Base-by-base conservation (phyloP, 1,139 yeast species). In the Yamadazyma diddensiae region DNA sequence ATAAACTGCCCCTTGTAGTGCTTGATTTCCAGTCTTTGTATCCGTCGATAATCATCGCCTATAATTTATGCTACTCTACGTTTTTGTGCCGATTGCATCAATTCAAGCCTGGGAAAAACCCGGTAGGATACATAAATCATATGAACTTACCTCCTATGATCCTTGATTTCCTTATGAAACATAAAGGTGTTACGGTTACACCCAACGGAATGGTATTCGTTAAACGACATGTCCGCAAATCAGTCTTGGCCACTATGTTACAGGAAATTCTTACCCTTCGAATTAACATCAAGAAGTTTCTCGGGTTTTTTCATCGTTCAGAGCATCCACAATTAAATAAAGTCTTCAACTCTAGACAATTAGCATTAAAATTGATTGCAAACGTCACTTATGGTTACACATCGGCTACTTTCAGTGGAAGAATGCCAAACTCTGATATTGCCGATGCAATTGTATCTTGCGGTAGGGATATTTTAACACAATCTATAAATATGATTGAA, bases 331-430 rank as follows among this genome's bases (percentile, higher is more conserved):
- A 64, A 33, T 61, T 79, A 23, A 63, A 65, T 28, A 75, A 77
- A 38, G 59, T 84, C 8, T 77, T 84, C 52, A 77, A 85, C 50
- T 82, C 85, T 36, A 68, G 92, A 34, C 98, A 92, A 49, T 56
- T 86, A 26, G 98, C 97, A 0, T 61, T 92, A 39, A 92, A 92
- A 50, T 62, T 92, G 38, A 82, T 90, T 34, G 97, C 98, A 1
- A 90, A 88, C 55, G 98, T 92, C 11, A 90, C 97, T 0, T 92
- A 92, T 61, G 98, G 98, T 0, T 92, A 92, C 51, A 74, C 97
- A 0, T 83, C 97, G 0, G 98, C 98, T 0, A 78, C 95, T 0
- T 92, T 82, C 50, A 87, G 96, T 21, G 98, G 98, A 0, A 65
- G 98, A 42, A 92, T 92, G 98, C 98, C 98, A 0, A 86, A 94